Percentiles rank a stretch among this genome's conserved stretches.
Evolutionary conservation across 345 rosid species (phyloP).

Genomic region (Microthlaspi erraticum): DNA sequence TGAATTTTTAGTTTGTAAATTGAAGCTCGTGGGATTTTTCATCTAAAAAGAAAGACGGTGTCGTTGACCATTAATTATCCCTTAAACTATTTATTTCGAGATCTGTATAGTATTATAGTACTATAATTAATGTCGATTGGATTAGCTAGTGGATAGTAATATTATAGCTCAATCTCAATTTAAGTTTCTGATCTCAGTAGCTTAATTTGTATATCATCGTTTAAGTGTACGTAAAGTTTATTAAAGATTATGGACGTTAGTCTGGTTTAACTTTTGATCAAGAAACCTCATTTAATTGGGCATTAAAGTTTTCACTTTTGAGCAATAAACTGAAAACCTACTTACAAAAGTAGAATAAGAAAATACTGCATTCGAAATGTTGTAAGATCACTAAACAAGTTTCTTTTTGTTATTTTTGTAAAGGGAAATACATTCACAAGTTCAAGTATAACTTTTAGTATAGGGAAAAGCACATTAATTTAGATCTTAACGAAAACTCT

Average conservation of each 20-base stretch:
- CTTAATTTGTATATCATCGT: slow-evolving; percentile 20
- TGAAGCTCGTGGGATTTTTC: slow-evolving; percentile 40
- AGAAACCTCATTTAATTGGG: slow-evolving; percentile 43
- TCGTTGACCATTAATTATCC: slow-evolving; percentile 31
- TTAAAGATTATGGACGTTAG: slow-evolving; percentile 32
- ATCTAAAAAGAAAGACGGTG: slow-evolving; percentile 25
- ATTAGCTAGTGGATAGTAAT: neutral
- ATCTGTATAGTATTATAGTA: neutral
- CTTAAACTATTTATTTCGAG: neutral
- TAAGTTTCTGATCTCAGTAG: slow-evolving; percentile 3
- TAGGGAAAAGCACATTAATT: neutral
- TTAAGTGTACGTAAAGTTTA: slow-evolving; percentile 41
- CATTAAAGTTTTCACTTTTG: slow-evolving; percentile 28
- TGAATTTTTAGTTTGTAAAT: slow-evolving; percentile 25
- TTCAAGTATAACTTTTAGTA: neutral
- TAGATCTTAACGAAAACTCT: neutral
- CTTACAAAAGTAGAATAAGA: slow-evolving; percentile 8
- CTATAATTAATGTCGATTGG: neutral
- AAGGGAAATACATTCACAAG: neutral
- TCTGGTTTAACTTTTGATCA: slow-evolving; percentile 17
- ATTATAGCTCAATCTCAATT: neutral
- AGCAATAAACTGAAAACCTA: slow-evolving; percentile 26
- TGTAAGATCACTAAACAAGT: neutral
- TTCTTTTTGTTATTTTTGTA: too few relatives aligned
- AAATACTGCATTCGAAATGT: slow-evolving; percentile 11